These are phyloP conservation scores for Medicago ruthenica DNA, from an alignment of 306 rosid genomes.

Conservation along the genomic window DNA sequence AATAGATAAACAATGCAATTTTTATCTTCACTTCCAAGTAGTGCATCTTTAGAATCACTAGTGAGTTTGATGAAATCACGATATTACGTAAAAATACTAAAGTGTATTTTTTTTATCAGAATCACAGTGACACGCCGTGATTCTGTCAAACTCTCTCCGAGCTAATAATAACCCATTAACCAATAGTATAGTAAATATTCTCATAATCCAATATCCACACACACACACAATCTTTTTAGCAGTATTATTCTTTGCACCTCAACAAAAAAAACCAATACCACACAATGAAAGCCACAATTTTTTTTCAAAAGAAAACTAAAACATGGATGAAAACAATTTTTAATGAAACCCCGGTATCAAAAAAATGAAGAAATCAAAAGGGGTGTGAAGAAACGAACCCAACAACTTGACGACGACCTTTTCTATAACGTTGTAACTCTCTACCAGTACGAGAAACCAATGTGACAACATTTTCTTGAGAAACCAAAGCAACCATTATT, in stretches of 20 bases:
- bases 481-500: conserved; percentile 74
- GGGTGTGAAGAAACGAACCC: conserved; percentile 65
- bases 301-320: background rate
- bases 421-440: conserved; percentile 81
- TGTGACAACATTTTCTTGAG: conserved; percentile 68
- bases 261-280: background rate
- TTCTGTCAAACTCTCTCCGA: too few relatives aligned
- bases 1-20: conserved; percentile 12
- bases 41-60: too few relatives aligned
- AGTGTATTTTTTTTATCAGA: too few relatives aligned
- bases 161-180: too few relatives aligned
- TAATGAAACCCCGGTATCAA: background rate
- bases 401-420: conserved; percentile 94
- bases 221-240: too few relatives aligned
- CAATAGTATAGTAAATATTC: too few relatives aligned
- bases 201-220: too few relatives aligned
- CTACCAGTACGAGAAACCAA: conserved; percentile 95
- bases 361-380: conserved; percentile 10
- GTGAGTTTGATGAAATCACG: background rate
- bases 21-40: background rate
- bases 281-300: background rate
- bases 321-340: background rate
- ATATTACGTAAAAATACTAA: too few relatives aligned
- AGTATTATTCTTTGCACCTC: too few relatives aligned
- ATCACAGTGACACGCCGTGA: too few relatives aligned